Evolutionary conservation across 768 basidiomycete species (phyloP).

Genomic region (Obba rivulosa): DNA sequence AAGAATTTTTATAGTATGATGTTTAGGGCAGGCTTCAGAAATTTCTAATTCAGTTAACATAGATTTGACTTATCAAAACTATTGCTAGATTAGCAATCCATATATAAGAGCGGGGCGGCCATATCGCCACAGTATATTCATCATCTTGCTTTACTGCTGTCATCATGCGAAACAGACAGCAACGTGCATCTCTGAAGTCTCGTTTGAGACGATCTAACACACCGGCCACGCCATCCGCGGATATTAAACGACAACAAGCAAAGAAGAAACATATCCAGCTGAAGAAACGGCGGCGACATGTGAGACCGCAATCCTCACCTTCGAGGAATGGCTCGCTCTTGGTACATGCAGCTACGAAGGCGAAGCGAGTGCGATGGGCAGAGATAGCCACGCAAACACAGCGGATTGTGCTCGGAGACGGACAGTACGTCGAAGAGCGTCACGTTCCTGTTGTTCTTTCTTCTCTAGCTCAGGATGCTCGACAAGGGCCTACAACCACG

Average conservation of each 20-base stretch:
- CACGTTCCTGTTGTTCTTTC: constrained; percentile 15
- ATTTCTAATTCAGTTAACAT: too few species aligned
- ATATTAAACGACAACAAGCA: background rate
- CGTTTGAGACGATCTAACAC: too few species aligned
- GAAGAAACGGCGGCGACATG: background rate
- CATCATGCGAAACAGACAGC: too few species aligned
- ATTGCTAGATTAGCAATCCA: too few species aligned
- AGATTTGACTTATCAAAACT: too few species aligned
- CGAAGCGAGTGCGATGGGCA: constrained; percentile 24
- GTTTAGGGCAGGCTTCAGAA: too few species aligned
- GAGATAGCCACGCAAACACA: constrained; percentile 32
- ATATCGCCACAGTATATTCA: too few species aligned
- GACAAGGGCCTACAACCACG: constrained; percentile 12
- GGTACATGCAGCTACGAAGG: background rate
- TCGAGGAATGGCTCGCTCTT: background rate
- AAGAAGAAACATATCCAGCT: background rate
- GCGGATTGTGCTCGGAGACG: constrained; percentile 33
- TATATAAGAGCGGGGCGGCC: too few species aligned
- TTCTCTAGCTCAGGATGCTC: constrained; percentile 14
- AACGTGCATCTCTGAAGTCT: too few species aligned
- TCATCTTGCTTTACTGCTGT: too few species aligned
- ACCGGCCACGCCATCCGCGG: background rate
- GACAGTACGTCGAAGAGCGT: constrained; percentile 33
- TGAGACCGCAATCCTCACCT: background rate
- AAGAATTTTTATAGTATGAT: too few species aligned